Evolutionary conservation across 805 yeast species (phyloP).

Genomic region (Torulaspora franciscae): DNA sequence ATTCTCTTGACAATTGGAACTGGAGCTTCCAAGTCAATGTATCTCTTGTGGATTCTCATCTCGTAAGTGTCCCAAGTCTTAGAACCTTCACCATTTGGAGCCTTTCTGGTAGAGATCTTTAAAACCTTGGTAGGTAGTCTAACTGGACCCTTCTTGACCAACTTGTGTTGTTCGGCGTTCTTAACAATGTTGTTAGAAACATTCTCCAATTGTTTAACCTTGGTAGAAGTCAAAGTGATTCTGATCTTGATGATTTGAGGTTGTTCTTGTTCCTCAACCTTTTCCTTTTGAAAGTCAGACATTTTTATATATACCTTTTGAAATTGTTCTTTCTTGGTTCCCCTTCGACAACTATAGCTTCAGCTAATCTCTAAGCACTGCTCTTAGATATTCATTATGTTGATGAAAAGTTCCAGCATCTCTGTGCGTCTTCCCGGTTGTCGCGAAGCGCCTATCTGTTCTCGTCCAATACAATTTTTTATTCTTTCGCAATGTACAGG

Average conservation of each 20-base stretch:
- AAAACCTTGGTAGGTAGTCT: constrained; percentile 99
- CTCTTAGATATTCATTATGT: not conserved
- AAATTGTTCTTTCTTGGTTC: constrained; percentile 28
- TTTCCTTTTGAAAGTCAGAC: constrained; percentile 84
- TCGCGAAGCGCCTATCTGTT: not conserved
- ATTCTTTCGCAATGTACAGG: not conserved
- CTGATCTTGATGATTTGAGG: constrained; percentile 93
- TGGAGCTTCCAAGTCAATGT: constrained; percentile 97
- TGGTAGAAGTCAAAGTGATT: constrained; percentile 97
- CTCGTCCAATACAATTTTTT: not conserved
- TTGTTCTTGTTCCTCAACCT: constrained; percentile 75
- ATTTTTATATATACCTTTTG: constrained; percentile 48
- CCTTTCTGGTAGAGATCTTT: constrained; percentile 98
- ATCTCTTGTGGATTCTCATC: constrained; percentile 99
- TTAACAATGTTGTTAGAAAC: constrained; percentile 86
- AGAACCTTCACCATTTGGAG: constrained; percentile 99
- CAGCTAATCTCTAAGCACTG: no score
- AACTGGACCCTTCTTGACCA: constrained; percentile 97
- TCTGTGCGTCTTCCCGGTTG: not conserved
- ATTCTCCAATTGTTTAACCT: constrained; percentile 96
- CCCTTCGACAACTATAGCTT: not conserved
- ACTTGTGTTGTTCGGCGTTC: constrained; percentile 78
- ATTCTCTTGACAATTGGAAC: constrained; percentile 88
- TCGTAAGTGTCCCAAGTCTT: constrained; percentile 99
- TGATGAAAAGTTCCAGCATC: not conserved